Evolutionary conservation across 2,329 filamentous ascomycete species (phyloP).

Genomic region (Pseudofabraea citricarpa): DNA sequence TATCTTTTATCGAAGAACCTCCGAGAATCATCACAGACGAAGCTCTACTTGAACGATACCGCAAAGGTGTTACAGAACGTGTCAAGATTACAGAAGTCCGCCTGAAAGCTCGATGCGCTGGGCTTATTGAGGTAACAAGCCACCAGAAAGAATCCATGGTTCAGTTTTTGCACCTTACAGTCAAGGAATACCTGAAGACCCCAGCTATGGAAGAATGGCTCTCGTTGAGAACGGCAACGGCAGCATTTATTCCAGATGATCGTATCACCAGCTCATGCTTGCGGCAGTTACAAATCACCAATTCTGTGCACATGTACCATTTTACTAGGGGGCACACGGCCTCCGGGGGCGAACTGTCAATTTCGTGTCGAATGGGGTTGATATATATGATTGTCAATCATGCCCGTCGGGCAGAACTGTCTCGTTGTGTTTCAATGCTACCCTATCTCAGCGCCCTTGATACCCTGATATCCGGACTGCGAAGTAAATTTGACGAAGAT

Average conservation of each 20-base stretch:
- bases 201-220: background rate
- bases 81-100: background rate
- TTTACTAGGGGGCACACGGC: background rate
- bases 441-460: background rate
- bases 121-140: background rate
- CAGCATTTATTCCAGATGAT: background rate
- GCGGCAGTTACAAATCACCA: background rate
- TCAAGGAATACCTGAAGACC: background rate
- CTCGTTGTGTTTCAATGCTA: background rate
- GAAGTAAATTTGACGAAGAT: background rate
- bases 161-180: background rate
- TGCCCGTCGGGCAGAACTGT: background rate
- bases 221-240: background rate
- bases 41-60: too few relatives aligned
- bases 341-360: background rate
- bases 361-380: background rate
- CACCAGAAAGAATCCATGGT: background rate
- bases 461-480: background rate
- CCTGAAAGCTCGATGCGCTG: background rate
- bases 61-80: background rate
- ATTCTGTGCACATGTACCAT: background rate
- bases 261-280: background rate
- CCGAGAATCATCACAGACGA: background rate
- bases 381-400: background rate
- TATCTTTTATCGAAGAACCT: background rate